Percentiles rank a stretch among this genome's conserved stretches.
Evolutionary conservation across 2,329 filamentous ascomycete genomes (phyloP).

Genomic region (Calonectria montana): DNA sequence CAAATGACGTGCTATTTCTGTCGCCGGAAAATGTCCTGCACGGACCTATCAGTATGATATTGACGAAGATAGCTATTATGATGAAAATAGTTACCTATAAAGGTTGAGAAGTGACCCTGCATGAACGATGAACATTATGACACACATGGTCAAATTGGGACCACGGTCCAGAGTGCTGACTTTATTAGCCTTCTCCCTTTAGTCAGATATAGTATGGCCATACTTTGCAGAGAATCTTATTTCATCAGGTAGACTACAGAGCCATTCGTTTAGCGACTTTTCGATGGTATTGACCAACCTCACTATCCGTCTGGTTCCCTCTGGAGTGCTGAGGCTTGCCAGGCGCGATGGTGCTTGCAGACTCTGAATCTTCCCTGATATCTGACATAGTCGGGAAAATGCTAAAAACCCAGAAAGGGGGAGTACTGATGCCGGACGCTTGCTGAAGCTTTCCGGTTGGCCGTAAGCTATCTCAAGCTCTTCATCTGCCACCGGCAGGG

Average conservation of each 20-base stretch:
- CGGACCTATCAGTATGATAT: background rate
- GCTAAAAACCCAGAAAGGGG: slow-evolving; percentile 41
- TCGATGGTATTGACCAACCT: background rate
- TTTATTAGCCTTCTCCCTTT: background rate
- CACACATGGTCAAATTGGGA: slow-evolving; percentile 41
- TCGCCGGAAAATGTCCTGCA: background rate
- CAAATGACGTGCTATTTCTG: background rate
- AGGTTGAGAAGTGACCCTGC: slow-evolving; percentile 42
- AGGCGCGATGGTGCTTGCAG: slow-evolving; percentile 35
- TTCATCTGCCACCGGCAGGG: slow-evolving; percentile 40
- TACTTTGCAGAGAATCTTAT: slow-evolving; percentile 41
- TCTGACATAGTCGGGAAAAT: slow-evolving; percentile 42
- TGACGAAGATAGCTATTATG: too few relatives aligned
- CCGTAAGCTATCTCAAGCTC: slow-evolving; percentile 30
- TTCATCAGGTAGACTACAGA: slow-evolving; percentile 29
- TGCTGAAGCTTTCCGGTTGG: background rate
- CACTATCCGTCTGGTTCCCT: background rate
- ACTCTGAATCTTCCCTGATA: slow-evolving; percentile 40
- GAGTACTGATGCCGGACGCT: background rate
- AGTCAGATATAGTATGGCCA: too few relatives aligned
- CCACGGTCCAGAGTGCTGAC: slow-evolving; percentile 11
- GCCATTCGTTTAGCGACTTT: slow-evolving; percentile 6
- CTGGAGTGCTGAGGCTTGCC: background rate
- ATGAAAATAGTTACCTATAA: slow-evolving; percentile 24
- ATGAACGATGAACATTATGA: slow-evolving; percentile 44